phyloP scores from a whole-genome alignment of 352 stramenopile genomes.

The Pythium aphanidermatum region DNA sequence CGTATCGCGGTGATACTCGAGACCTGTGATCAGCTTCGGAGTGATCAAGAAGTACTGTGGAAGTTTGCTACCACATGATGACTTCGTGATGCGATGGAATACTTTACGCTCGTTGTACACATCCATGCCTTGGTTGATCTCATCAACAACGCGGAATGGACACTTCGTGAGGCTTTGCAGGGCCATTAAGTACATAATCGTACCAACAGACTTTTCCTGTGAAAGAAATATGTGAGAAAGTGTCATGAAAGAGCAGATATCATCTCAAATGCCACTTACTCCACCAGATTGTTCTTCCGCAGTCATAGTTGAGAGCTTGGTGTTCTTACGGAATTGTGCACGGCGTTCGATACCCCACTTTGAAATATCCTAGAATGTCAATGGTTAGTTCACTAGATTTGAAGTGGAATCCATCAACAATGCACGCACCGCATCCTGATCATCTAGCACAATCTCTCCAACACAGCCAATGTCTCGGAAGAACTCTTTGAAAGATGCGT shows the following conservation, averaged over 20 bases:
- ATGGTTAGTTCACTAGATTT: too few species aligned
- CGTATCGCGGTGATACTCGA: conserved; percentile 81
- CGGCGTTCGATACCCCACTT: conserved; percentile 85
- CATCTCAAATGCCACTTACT: conserved; percentile 32
- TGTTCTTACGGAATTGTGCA: conserved; percentile 82
- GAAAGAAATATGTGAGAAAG: not conserved
- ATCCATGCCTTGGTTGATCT: conserved; percentile 90
- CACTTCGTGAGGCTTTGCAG: conserved; percentile 84
- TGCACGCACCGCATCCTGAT: conserved; percentile 49
- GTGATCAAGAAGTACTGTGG: conserved; percentile 89
- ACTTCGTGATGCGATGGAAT: conserved; percentile 85
- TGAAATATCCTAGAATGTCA: conserved; percentile 56
- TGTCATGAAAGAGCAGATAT: conserved; percentile 1
- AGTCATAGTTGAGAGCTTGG: conserved; percentile 80
- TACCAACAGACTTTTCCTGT: conserved; percentile 87
- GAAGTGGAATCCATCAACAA: too few species aligned
- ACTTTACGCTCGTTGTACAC: conserved; percentile 88
- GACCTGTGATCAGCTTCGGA: conserved; percentile 82
- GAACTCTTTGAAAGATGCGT: conserved; percentile 77
- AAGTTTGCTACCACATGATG: conserved; percentile 78
- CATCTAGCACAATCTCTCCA: conserved; percentile 74
- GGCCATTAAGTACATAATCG: conserved; percentile 91
- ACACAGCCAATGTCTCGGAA: conserved; percentile 85
- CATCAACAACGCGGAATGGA: conserved; percentile 83
- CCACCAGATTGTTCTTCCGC: conserved; percentile 82